Percentiles rank a stretch among this genome's conserved stretches.
Evolutionary conservation across 495 filamentous ascomycete genomes (phyloP).

Genomic region (Neurospora tetrasperma): DNA sequence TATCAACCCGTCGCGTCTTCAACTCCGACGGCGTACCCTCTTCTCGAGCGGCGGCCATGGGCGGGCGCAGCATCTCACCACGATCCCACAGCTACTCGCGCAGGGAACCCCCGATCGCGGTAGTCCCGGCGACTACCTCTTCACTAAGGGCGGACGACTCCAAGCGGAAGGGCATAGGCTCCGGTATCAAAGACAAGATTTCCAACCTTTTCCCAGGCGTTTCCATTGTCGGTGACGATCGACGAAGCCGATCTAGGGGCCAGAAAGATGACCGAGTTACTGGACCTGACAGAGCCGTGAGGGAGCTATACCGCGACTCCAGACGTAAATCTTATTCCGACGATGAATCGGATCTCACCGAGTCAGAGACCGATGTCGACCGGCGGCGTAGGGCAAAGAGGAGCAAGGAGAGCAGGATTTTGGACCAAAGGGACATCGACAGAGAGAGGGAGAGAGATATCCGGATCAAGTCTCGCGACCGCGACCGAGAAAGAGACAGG

Average conservation of each 20-base stretch:
- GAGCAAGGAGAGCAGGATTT: slow-evolving; percentile 4
- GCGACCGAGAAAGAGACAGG: not conserved
- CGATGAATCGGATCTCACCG: slow-evolving; percentile 13
- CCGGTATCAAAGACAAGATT: slow-evolving; percentile 17
- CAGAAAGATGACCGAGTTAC: slow-evolving; percentile 6
- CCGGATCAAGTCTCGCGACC: not conserved
- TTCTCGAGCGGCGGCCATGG: not conserved
- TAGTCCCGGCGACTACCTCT: not conserved
- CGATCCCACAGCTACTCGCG: slow-evolving; percentile 8
- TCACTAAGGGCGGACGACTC: slow-evolving; percentile 8
- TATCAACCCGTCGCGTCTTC: slow-evolving; percentile 16
- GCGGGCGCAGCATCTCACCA: slow-evolving; percentile 6
- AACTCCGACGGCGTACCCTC: slow-evolving; percentile 12
- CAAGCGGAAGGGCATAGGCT: slow-evolving; percentile 9
- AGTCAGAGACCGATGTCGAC: slow-evolving; percentile 22
- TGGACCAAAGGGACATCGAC: not conserved
- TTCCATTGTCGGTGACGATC: slow-evolving; percentile 4
- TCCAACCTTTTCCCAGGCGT: slow-evolving; percentile 14
- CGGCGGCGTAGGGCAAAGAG: slow-evolving; percentile 18
- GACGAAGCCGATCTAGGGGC: slow-evolving; percentile 14
- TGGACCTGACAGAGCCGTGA: not conserved
- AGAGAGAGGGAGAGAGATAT: not conserved
- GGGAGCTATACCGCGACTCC: slow-evolving; percentile 1
- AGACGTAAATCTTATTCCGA: slow-evolving; percentile 15
- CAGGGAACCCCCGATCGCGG: slow-evolving; percentile 3